Conservation (phyloP, 805 yeast genomes). For the Wickerhamiella qilinensis region DNA sequence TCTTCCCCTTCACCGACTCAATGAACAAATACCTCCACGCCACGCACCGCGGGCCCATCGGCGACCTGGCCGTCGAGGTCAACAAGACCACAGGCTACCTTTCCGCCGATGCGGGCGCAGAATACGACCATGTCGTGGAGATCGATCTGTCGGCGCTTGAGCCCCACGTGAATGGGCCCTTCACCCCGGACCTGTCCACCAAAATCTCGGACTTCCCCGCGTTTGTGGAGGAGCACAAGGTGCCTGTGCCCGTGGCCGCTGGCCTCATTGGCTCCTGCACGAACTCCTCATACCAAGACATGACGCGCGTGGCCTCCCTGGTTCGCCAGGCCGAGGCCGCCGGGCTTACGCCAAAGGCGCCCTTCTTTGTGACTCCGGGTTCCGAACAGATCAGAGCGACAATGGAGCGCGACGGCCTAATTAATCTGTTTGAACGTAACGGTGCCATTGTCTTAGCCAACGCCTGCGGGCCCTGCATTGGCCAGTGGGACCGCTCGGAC, state of each 20-base stretch:
- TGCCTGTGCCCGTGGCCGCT: conserved; percentile 80
- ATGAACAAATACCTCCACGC: conserved; percentile 66
- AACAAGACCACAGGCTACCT: conserved; percentile 42
- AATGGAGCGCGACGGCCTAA: conserved; percentile 84
- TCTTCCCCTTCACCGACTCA: conserved; percentile 83
- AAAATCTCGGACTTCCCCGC: conserved; percentile 70
- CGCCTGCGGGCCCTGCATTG: conserved; percentile 99
- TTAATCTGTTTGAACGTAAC: conserved; percentile 59
- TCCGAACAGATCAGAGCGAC: conserved; percentile 97
- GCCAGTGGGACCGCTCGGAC: conserved; percentile 87
- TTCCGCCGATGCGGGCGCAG: conserved; percentile 72
- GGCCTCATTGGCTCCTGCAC: conserved; percentile 98
- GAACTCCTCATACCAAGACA: conserved; percentile 95
- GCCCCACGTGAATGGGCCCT: conserved; percentile 95
- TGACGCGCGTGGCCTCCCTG: conserved; percentile 88
- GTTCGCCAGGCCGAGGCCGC: conserved; percentile 73
- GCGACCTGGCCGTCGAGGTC: conserved; percentile 57
- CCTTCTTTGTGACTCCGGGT: conserved; percentile 94
- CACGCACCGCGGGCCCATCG: conserved; percentile 71
- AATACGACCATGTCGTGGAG: conserved; percentile 85
- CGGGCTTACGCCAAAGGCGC: conserved; percentile 80
- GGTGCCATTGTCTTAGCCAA: conserved; percentile 92
- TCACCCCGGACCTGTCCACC: conserved; percentile 94
- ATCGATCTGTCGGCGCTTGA: conserved; percentile 74
- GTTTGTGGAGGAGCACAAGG: conserved; percentile 52